Base-by-base conservation (phyloP, 345 rosid species). In the Citrus hindsii region DNA sequence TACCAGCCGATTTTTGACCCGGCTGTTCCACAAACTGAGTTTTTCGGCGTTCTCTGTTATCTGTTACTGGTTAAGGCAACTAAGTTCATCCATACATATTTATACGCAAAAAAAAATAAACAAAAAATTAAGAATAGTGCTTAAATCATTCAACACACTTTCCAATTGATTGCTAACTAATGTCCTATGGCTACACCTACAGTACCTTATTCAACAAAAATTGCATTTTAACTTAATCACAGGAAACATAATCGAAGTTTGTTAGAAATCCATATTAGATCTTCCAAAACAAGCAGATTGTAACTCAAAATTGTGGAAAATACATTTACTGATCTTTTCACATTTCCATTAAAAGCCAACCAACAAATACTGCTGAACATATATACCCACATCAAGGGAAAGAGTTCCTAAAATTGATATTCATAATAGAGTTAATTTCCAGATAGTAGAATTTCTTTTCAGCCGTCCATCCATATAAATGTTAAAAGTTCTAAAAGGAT, bases 11-110 rank as follows among this genome's bases (percentile, higher is more conserved):
- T 83, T 86, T 94, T 83, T 94, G 98, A 69, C 97, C 97, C 14
- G 98, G 99, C 83, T 97, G 98, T 84, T 97, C 99, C 79, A 94
- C 98, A 82, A 94, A 87, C 87, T 94, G 94, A 83, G 92, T 88
- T 86, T 92, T 97, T 80, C 99, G 91, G 75, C 98, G 98, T 74
- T 90, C 98, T 85, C 91, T 88, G 81, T 82, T 86, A 85, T 94
- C 99, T 97, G 85, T 73, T 37, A 69, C 70, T 81, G 84, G 94
- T 85, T 94, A 92, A 94, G 93, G 97, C 74, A 83, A 66, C n/a
- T 21, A 62, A 37, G 22, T 21, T 42, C 60, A 42, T 62, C 56
- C 59, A 63, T 74, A 42, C 9, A 56, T 30, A 55, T 10, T 33
- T 18, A 74, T 37, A 25, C 1, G 30, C 51, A 46, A 46, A 42